Percentiles rank a stretch among this genome's conserved stretches.
phyloP scores from a whole-genome alignment of 2,329 filamentous ascomycete species.

The Ceratocystis albifundus region DNA sequence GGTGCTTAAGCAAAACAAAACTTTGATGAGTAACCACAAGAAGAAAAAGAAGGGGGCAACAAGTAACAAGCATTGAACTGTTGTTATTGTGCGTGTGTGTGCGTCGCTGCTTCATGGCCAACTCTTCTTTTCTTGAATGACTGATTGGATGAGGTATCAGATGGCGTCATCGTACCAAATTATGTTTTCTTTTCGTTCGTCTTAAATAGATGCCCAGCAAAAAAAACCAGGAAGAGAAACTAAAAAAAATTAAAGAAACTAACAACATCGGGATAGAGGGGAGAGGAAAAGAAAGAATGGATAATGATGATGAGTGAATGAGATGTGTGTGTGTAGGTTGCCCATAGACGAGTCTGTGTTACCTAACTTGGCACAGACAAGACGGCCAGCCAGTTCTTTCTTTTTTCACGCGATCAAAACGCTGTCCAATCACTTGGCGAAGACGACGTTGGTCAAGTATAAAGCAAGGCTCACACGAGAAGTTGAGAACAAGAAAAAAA shows the following conservation, averaged over 20 bases:
- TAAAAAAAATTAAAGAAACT: slow-evolving; percentile 21
- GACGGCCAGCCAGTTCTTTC: no score
- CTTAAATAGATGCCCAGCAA: slow-evolving; percentile 6
- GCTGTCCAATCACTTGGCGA: no score
- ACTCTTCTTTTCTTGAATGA: neutral
- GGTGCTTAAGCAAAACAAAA: slow-evolving; percentile 39
- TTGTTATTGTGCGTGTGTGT: neutral
- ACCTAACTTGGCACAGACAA: no score
- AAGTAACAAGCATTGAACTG: neutral
- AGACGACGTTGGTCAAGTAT: no score
- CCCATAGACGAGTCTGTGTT: neutral
- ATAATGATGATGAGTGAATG: neutral
- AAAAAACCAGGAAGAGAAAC: slow-evolving; percentile 21
- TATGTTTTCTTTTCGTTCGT: slow-evolving; percentile 6
- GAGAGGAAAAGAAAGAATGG: neutral
- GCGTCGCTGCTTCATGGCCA: neutral
- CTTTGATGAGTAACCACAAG: neutral
- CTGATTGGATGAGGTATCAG: neutral
- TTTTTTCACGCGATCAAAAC: no score
- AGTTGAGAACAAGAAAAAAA: no score
- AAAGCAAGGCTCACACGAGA: no score
- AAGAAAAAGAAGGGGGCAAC: neutral
- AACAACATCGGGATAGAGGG: slow-evolving; percentile 3
- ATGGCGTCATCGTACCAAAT: slow-evolving; percentile 4
- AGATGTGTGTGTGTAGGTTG: neutral